Conservation (phyloP, 768 basidiomycete genomes). For the Pluteus cervinus region DNA sequence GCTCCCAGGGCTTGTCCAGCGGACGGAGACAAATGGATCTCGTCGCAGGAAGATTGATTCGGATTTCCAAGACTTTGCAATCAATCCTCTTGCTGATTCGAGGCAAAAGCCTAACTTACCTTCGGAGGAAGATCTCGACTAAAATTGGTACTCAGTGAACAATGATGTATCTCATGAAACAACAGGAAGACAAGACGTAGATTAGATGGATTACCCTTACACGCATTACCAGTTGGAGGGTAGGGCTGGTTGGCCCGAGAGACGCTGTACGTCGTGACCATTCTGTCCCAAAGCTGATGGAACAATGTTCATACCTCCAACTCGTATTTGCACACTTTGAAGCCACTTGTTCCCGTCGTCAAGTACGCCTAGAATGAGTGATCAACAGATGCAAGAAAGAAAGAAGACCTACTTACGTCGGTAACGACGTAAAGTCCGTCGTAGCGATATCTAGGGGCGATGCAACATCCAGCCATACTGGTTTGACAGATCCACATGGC, state of each 20-base stretch:
- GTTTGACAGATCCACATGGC: neutral
- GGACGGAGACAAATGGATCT: too few relatives aligned
- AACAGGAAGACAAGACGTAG: neutral
- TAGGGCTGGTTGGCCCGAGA: conserved; percentile 9
- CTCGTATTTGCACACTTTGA: conserved; percentile 22
- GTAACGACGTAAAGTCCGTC: conserved; percentile 36
- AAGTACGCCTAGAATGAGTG: conserved; percentile 18
- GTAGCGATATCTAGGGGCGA: conserved; percentile 29
- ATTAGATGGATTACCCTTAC: conserved; percentile 17
- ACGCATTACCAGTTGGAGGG: neutral
- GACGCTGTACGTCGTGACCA: conserved; percentile 6
- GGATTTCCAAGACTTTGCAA: too few relatives aligned
- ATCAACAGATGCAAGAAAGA: neutral
- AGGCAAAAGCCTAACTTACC: too few relatives aligned
- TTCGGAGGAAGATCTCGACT: too few relatives aligned
- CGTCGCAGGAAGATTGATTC: too few relatives aligned
- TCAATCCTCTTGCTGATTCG: too few relatives aligned
- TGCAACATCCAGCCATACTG: neutral
- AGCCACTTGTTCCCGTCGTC: conserved; percentile 21
- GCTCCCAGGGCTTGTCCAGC: too few relatives aligned
- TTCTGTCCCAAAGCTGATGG: neutral
- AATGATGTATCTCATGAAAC: too few relatives aligned
- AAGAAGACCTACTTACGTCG: conserved; percentile 16
- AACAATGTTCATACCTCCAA: conserved; percentile 15
- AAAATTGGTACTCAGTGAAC: too few relatives aligned